These are phyloP conservation scores for Gentiana macrophylla DNA, from an alignment of 257 asterid species.

Conservation along the genomic window DNA sequence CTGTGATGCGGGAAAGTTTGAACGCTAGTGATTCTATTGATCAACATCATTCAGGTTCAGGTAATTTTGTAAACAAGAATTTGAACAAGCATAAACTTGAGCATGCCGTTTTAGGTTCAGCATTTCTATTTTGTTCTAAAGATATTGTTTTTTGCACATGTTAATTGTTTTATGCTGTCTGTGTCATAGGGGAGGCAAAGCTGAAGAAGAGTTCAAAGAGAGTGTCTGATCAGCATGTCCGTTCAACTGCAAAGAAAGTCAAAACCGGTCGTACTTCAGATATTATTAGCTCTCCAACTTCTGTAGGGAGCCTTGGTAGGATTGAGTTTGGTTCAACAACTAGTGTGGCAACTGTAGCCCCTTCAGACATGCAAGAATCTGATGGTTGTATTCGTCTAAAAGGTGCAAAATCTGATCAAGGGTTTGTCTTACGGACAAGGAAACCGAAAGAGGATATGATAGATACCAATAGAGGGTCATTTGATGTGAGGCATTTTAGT, in stretches of 20 bases:
- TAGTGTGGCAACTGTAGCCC: conserved; percentile 24
- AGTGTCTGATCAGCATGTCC: conserved; percentile 33
- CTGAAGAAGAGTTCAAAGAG: conserved; percentile 38
- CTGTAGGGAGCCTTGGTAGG: conserved; percentile 20
- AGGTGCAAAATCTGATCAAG: conserved; percentile 25
- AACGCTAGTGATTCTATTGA: conserved; percentile 26
- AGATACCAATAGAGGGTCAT: conserved; percentile 14
- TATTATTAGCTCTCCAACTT: conserved; percentile 21
- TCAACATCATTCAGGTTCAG: conserved; percentile 27
- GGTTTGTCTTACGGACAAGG: conserved; percentile 26
- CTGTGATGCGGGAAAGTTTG: conserved; percentile 28
- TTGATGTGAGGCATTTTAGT: conserved; percentile 18
- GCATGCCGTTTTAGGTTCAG: conserved; percentile 43
- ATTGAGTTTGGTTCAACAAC: conserved; percentile 16
- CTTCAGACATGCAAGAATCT: conserved; percentile 25
- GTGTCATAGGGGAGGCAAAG: conserved; percentile 47
- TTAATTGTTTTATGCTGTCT: conserved; percentile 15
- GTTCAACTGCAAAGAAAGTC: conserved; percentile 29
- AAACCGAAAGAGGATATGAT: conserved; percentile 24
- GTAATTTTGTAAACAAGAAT: conserved; percentile 18
- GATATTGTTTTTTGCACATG: conserved; percentile 9
- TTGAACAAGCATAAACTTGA: conserved; percentile 37
- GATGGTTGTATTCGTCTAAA: conserved; percentile 14
- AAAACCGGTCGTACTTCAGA: conserved; percentile 23
- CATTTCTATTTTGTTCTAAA: conserved; percentile 12